Percentiles rank a stretch among this genome's conserved stretches.
Evolutionary conservation across 2,329 filamentous ascomycete genomes (phyloP).

Genomic region (Tricladium varicosporioides): DNA sequence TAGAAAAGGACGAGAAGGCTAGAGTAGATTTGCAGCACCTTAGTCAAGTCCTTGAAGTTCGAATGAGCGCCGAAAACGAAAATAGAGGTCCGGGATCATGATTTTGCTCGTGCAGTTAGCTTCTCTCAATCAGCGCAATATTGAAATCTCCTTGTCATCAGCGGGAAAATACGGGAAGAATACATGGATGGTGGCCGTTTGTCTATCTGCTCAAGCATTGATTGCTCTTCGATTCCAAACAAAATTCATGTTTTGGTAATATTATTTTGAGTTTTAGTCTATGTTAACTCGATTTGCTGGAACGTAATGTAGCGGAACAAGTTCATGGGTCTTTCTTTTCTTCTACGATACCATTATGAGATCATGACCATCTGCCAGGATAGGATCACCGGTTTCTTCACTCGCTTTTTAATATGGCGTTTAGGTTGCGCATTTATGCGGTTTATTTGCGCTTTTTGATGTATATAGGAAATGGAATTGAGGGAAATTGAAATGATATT

Average conservation of each 20-base stretch:
- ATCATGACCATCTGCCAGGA: slow-evolving; percentile 21
- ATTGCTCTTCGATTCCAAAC: too few relatives aligned
- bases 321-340: slow-evolving; percentile 3
- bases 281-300: too few relatives aligned
- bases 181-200: not conserved
- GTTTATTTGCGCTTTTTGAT: not conserved
- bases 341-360: slow-evolving; percentile 25
- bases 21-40: slow-evolving; percentile 47
- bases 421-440: not conserved
- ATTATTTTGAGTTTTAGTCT: too few relatives aligned
- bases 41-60: slow-evolving; percentile 49
- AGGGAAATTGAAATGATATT: too few relatives aligned
- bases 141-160: too few relatives aligned
- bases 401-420: not conserved
- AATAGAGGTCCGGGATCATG: not conserved
- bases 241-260: not conserved
- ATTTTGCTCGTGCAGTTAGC: not conserved
- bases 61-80: slow-evolving; percentile 17
- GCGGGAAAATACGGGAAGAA: too few relatives aligned
- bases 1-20: slow-evolving; percentile 31
- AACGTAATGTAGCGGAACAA: too few relatives aligned
- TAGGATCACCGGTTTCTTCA: slow-evolving; percentile 21
- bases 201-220: not conserved
- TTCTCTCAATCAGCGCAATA: not conserved
- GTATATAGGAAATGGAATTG: slow-evolving; percentile 3